Percentiles rank a stretch among this genome's conserved stretches.
phyloP scores from a whole-genome alignment of 192 early-diverging fungal genomes.

The Podila epicladia region DNA sequence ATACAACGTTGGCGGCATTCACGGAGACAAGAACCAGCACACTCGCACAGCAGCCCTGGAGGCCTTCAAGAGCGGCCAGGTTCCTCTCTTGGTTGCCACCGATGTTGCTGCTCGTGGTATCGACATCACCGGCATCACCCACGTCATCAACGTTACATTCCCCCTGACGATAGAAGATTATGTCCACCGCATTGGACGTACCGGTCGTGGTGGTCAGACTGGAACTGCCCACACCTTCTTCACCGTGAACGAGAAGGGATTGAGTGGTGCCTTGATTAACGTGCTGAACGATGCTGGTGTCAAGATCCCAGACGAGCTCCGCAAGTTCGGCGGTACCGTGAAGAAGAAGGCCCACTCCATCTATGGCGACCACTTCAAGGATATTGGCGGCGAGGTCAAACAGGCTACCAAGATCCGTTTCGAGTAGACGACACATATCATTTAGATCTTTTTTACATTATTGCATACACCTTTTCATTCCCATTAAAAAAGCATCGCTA shows the following conservation, averaged over 20 bases:
- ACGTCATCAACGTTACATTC: slow-evolving; percentile 97
- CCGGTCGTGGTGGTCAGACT: slow-evolving; percentile 91
- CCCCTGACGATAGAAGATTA: slow-evolving; percentile 97
- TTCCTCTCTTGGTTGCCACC: slow-evolving; percentile 92
- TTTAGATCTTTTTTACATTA: too few species aligned
- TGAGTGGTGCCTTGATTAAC: slow-evolving; percentile 90
- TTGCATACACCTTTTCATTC: too few species aligned
- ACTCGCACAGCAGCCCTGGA: slow-evolving; percentile 83
- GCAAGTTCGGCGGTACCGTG: slow-evolving; percentile 95
- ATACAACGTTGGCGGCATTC: slow-evolving; percentile 86
- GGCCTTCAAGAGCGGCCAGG: slow-evolving; percentile 82
- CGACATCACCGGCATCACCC: slow-evolving; percentile 91
- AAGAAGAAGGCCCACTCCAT: slow-evolving; percentile 97
- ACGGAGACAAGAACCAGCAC: slow-evolving; percentile 91
- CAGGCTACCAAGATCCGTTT: slow-evolving; percentile 91
- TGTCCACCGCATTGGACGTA: slow-evolving; percentile 94
- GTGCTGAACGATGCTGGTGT: slow-evolving; percentile 89
- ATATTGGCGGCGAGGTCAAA: slow-evolving; percentile 84
- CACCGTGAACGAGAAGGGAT: slow-evolving; percentile 87
- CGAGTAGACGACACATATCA: slow-evolving; percentile 34
- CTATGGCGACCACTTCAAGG: slow-evolving; percentile 96
- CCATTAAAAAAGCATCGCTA: too few species aligned
- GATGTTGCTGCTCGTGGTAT: slow-evolving; percentile 93
- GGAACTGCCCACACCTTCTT: slow-evolving; percentile 95
- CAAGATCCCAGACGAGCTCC: slow-evolving; percentile 84